Evolutionary conservation across 192 early-diverging fungal species (phyloP).

Genomic region (Umbelopsis vinacea): DNA sequence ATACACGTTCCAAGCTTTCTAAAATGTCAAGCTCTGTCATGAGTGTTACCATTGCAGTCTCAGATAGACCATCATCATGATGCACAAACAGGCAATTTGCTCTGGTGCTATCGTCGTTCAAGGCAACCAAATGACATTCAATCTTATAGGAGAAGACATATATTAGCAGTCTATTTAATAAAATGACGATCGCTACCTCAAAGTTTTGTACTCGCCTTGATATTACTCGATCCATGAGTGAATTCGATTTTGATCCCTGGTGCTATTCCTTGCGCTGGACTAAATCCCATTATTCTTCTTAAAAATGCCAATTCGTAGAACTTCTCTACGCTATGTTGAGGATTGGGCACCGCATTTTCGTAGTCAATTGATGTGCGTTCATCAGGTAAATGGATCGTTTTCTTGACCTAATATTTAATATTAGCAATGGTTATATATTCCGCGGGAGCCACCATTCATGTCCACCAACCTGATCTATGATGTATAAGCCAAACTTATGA

Average conservation of each 20-base stretch:
- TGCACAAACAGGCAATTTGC: background rate
- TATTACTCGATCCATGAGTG: background rate
- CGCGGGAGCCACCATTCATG: background rate
- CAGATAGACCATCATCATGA: background rate
- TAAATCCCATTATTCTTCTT: conserved; percentile 9
- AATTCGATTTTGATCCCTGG: background rate
- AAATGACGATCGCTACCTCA: background rate
- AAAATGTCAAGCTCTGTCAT: conserved; percentile 3
- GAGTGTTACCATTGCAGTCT: background rate
- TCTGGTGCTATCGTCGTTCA: background rate
- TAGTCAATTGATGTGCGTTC: background rate
- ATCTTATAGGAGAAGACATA: background rate
- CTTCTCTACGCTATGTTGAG: background rate
- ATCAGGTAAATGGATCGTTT: background rate
- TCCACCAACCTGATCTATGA: conserved; percentile 42
- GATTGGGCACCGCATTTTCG: background rate
- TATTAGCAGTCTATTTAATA: background rate
- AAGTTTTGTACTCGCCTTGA: background rate
- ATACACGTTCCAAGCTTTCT: background rate
- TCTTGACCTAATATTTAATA: background rate
- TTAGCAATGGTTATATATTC: background rate
- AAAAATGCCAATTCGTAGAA: background rate
- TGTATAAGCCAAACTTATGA: conserved; percentile 48
- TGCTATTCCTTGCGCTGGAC: conserved; percentile 1
- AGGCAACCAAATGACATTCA: background rate